phyloP scores from a whole-genome alignment of 176 grass and related monocot genomes.

The Rhynchospora tenuis region DNA sequence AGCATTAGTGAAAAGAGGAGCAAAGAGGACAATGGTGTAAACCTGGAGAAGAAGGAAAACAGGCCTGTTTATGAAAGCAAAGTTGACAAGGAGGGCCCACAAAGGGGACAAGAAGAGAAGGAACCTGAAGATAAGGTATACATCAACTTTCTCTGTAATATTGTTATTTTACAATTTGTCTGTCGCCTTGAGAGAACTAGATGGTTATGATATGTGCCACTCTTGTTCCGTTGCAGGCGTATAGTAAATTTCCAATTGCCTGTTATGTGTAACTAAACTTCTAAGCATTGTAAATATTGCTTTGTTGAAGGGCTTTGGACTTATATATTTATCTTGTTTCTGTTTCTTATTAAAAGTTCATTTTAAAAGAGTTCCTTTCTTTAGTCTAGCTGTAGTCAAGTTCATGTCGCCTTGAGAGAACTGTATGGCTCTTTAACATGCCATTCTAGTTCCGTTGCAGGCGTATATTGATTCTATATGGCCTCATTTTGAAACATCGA shows the following conservation, averaged over 20 bases:
- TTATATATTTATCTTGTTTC: background rate
- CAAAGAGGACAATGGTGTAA: background rate
- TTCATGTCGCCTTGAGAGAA: slow-evolving; percentile 29
- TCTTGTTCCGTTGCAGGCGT: slow-evolving; percentile 11
- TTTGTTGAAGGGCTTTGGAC: background rate
- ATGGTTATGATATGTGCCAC: background rate
- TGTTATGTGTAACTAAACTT: background rate
- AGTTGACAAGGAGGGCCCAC: background rate
- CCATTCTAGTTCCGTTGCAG: slow-evolving; percentile 33
- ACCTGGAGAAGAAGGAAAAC: background rate
- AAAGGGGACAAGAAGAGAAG: background rate
- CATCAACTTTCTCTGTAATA: background rate
- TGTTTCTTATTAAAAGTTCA: background rate
- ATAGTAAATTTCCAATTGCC: background rate
- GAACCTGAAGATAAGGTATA: background rate
- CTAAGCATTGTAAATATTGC: background rate
- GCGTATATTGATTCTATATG: slow-evolving; percentile 20
- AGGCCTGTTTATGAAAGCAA: background rate
- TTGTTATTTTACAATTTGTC: background rate
- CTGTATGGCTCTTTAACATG: slow-evolving; percentile 20
- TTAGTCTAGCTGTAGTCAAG: background rate
- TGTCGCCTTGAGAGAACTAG: slow-evolving; percentile 2
- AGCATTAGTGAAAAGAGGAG: background rate
- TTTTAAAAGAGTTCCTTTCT: background rate
- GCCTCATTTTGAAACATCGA: background rate